Conservation (phyloP, 2,329 filamentous ascomycete species). For the Podosphaera xanthii region DNA sequence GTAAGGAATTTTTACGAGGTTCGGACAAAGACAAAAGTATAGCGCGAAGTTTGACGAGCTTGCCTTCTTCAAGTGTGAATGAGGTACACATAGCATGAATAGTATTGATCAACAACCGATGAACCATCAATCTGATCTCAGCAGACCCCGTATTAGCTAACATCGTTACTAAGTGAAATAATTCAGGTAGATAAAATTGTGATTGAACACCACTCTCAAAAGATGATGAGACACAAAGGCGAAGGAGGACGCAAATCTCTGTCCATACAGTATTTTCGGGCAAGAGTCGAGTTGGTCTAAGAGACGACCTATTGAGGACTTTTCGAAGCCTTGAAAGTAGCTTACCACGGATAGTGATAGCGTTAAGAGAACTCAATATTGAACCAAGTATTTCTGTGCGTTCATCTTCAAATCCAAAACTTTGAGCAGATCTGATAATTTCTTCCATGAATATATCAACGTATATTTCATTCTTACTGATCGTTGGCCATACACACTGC, state of each 20-base stretch:
- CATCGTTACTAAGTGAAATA: constrained; percentile 51
- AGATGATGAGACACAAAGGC: constrained; percentile 41
- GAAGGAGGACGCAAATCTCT: constrained; percentile 44
- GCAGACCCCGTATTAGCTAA: constrained; percentile 39
- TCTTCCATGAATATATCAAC: constrained; percentile 46
- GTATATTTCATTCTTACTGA: constrained; percentile 40
- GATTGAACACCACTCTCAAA: constrained; percentile 46
- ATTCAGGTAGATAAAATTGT: constrained; percentile 43
- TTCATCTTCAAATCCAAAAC: constrained; percentile 33
- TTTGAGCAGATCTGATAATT: constrained; percentile 37
- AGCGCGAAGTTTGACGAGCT: constrained; percentile 21
- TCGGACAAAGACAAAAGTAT: constrained; percentile 37
- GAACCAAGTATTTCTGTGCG: constrained; percentile 37
- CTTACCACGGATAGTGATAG: constrained; percentile 40
- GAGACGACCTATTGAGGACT: constrained; percentile 40
- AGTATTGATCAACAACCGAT: constrained; percentile 41
- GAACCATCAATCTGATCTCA: constrained; percentile 34
- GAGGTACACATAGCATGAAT: constrained; percentile 45
- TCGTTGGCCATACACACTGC: constrained; percentile 40
- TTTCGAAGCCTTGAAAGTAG: constrained; percentile 42
- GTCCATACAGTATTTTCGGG: constrained; percentile 45
- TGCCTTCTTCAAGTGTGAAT: constrained; percentile 36
- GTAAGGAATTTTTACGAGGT: constrained; percentile 33
- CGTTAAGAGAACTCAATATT: constrained; percentile 38
- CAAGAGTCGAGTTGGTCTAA: constrained; percentile 40